Evolutionary conservation across 148 eudicot genomes (phyloP), one percentile per base, ranked within the genome.

Genomic region (Spergularia bocconei): DNA sequence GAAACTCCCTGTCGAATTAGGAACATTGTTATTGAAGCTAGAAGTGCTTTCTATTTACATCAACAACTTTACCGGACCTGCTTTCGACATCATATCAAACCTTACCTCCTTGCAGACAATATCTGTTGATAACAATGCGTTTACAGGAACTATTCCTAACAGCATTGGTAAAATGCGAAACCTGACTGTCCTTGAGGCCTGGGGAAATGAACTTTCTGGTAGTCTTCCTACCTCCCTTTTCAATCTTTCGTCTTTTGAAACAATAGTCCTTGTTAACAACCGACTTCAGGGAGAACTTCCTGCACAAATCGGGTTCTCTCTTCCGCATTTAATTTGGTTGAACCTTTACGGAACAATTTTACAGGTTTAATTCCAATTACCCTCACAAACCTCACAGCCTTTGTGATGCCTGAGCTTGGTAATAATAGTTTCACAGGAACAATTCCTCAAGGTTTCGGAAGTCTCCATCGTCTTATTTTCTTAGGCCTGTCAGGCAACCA

Each of bases 1-100:
- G 23, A 62, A 20, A 11, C 48, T 87, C 10, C 90, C 88, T 23
- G 25, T 14, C 21, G 80, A 75, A 15, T 51, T 87, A 4, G 17
- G 72, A 8, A 63, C 77, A 5, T 53, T 81, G 38, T 51, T n/a
- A n/a, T n/a, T 78, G 0, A 77, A 80, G 8, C 77, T 85, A 20
- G 11, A 23, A 16, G 4, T 0, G 17, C 57, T 87, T 39, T 44
- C 80, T 11, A 0, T 63, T 80, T 23, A 38, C 77, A 6, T 0
- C 8, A 87, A 87, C 77, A 66, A 77, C 33, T 19, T 87, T 2
- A 73, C 77, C 6, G 85, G 90, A 12, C 59, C 21, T 13, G 64
- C 83, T 54, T 85, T 82, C 19, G 38, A 79, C 64, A 80, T 64
- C 8, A 33, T 85, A 14, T 82, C 71, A 2, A 87, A 87, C 39